These are phyloP conservation scores for Teunomyces panamensis DNA, from an alignment of 805 yeast species.

Conservation along the genomic window DNA sequence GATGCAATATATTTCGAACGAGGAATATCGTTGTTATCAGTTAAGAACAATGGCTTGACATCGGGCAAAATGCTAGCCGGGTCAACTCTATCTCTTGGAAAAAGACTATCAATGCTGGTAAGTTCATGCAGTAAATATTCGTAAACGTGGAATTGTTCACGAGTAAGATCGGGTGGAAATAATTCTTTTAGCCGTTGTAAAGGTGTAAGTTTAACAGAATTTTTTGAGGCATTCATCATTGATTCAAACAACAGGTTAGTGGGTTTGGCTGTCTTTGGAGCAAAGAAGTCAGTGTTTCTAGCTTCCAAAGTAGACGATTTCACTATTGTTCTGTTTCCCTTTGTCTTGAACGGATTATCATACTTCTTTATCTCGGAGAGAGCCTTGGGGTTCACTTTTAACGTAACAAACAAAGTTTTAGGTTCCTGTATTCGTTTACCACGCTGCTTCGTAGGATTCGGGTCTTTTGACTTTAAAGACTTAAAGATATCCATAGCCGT, in stretches of 20 bases:
- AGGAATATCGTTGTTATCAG: not conserved
- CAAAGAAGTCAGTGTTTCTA: constrained; percentile 2
- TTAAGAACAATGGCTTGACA: not conserved
- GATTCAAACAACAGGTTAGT: constrained; percentile 30
- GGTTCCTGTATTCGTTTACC: constrained; percentile 1
- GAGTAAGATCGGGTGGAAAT: constrained; percentile 26
- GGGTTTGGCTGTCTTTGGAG: constrained; percentile 8
- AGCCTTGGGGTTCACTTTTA: constrained; percentile 22
- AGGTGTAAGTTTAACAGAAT: constrained; percentile 24
- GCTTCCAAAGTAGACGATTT: not conserved
- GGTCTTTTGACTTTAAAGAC: constrained; percentile 33
- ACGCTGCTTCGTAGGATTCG: not conserved
- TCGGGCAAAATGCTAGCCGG: not conserved
- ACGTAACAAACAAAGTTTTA: constrained; percentile 14
- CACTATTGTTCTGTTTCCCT: constrained; percentile 16
- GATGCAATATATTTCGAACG: not conserved
- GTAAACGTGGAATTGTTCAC: constrained; percentile 32
- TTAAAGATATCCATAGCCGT: constrained; percentile 48
- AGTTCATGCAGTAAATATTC: not conserved
- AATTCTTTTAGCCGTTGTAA: constrained; percentile 31
- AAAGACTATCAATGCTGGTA: not conserved
- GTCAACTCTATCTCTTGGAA: not conserved
- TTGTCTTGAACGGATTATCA: constrained; percentile 29
- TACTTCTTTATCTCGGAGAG: constrained; percentile 23
- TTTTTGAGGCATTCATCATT: constrained; percentile 36